Evolutionary conservation across 495 filamentous ascomycete genomes (phyloP).

Genomic region (Penicillium riverlandense): DNA sequence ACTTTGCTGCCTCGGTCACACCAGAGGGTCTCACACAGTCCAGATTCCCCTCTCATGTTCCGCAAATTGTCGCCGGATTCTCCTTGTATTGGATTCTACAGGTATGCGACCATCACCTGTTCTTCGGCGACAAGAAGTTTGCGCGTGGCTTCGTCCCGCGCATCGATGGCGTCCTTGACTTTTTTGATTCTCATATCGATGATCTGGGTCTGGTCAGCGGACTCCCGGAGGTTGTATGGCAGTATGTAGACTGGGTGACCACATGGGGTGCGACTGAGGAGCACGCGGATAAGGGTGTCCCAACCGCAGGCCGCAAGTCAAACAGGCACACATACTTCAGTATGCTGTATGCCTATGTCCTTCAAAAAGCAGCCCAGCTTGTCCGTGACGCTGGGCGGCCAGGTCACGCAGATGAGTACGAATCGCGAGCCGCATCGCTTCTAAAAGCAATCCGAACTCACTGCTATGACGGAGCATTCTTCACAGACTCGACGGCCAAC

Average conservation of each 20-base stretch:
- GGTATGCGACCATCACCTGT: slow-evolving; percentile 27
- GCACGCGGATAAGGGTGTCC: slow-evolving; percentile 29
- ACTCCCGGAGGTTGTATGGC: slow-evolving; percentile 21
- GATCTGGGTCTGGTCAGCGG: slow-evolving; percentile 23
- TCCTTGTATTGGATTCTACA: slow-evolving; percentile 32
- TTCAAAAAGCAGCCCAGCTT: slow-evolving; percentile 18
- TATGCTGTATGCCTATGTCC: slow-evolving; percentile 28
- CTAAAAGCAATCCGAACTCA: slow-evolving; percentile 17
- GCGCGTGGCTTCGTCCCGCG: slow-evolving; percentile 21
- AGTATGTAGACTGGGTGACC: slow-evolving; percentile 35
- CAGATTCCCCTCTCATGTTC: slow-evolving; percentile 27
- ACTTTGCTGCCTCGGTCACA: slow-evolving; percentile 24
- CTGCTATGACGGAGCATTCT: slow-evolving; percentile 28
- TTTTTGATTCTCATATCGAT: slow-evolving; percentile 25
- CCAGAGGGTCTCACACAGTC: slow-evolving; percentile 26
- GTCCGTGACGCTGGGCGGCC: slow-evolving; percentile 22
- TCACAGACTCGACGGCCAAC: slow-evolving; percentile 22
- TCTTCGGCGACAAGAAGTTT: slow-evolving; percentile 24
- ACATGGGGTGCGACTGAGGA: slow-evolving; percentile 28
- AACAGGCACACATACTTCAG: slow-evolving; percentile 30
- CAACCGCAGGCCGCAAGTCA: slow-evolving; percentile 18
- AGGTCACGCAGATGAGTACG: slow-evolving; percentile 25
- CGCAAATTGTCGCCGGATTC: slow-evolving; percentile 28
- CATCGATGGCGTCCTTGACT: slow-evolving; percentile 31
- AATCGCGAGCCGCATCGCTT: slow-evolving; percentile 14